A percentile compares a stretch with the other conserved stretches of the same genome.
Conservation (phyloP, 805 yeast genomes). For the Millerago galiae region DNA sequence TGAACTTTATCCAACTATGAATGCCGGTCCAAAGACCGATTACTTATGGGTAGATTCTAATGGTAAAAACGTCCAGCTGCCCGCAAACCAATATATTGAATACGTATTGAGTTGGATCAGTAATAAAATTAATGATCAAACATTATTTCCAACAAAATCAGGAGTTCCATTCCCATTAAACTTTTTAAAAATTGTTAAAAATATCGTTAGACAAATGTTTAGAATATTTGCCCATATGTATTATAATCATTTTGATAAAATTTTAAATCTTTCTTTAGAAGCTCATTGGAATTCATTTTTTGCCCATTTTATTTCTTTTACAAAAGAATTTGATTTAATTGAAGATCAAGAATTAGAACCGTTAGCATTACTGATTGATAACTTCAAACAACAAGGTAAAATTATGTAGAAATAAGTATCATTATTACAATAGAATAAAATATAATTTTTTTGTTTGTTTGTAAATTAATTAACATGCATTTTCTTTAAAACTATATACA, state of each 20-base stretch:
- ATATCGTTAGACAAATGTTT: slow-evolving; percentile 87
- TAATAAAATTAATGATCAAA: slow-evolving; percentile 81
- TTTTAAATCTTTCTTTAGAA: slow-evolving; percentile 86
- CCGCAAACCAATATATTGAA: slow-evolving; percentile 91
- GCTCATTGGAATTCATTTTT: slow-evolving; percentile 98
- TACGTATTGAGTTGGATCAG: slow-evolving; percentile 87
- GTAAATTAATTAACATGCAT: neutral
- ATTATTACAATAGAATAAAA: too few relatives aligned
- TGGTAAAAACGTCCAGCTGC: slow-evolving; percentile 76
- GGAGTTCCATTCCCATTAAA: slow-evolving; percentile 87
- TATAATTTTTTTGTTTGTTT: too few relatives aligned
- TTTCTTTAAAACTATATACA: neutral
- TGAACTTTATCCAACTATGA: slow-evolving; percentile 87
- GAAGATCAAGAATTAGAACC: slow-evolving; percentile 81
- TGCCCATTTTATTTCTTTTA: slow-evolving; percentile 86
- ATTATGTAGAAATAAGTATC: slow-evolving; percentile 27
- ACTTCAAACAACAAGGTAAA: slow-evolving; percentile 81
- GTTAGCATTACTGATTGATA: slow-evolving; percentile 65
- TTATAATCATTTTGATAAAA: slow-evolving; percentile 89
- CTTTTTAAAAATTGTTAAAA: slow-evolving; percentile 75
- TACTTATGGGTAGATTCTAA: slow-evolving; percentile 84
- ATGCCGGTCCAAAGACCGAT: slow-evolving; percentile 88
- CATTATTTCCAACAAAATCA: slow-evolving; percentile 84
- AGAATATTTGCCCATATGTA: slow-evolving; percentile 93
- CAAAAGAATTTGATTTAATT: slow-evolving; percentile 74